These are phyloP conservation scores for Astrothelium subdiscretum DNA, from an alignment of 495 filamentous ascomycete species.

Conservation along the genomic window DNA sequence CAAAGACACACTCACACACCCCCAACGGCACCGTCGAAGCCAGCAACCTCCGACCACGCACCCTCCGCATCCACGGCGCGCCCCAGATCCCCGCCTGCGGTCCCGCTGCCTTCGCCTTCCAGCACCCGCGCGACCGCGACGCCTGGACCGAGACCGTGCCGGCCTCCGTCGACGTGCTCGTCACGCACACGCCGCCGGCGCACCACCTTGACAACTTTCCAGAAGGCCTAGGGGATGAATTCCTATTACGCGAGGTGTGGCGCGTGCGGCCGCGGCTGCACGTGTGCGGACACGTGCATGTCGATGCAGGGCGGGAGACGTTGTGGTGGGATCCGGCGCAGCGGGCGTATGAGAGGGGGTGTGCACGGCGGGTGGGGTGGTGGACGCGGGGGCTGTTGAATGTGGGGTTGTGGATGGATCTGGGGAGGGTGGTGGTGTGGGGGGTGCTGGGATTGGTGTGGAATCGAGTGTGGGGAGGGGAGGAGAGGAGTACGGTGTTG, in stretches of 20 bases:
- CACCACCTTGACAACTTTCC: conserved; percentile 56
- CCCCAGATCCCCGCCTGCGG: conserved; percentile 52
- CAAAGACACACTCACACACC: conserved; percentile 4
- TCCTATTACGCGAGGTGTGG: conserved; percentile 66
- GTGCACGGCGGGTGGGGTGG: conserved; percentile 31
- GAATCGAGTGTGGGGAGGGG: conserved; percentile 58
- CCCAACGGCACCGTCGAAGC: conserved; percentile 22
- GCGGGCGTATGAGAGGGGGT: conserved; percentile 54
- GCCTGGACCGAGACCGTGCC: conserved; percentile 61
- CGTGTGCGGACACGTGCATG: conserved; percentile 85
- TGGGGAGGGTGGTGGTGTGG: conserved; percentile 45
- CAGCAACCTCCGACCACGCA: conserved; percentile 33
- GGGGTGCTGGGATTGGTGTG: conserved; percentile 57
- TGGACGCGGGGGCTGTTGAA: conserved; percentile 41
- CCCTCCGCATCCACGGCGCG: conserved; percentile 48
- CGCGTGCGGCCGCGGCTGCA: conserved; percentile 67
- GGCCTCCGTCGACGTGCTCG: conserved; percentile 61
- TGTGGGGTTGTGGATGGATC: conserved; percentile 49
- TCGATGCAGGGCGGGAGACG: conserved; percentile 46
- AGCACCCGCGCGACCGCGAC: conserved; percentile 47
- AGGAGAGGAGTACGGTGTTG: conserved; percentile 46
- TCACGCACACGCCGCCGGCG: conserved; percentile 71
- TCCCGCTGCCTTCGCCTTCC: conserved; percentile 54
- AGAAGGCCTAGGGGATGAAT: conserved; percentile 57
- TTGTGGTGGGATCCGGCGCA: conserved; percentile 74